Evolutionary conservation across 2,329 filamentous ascomycete species (phyloP), one percentile per base, ranked within the genome.

Genomic region (Fusarium subtropicale): DNA sequence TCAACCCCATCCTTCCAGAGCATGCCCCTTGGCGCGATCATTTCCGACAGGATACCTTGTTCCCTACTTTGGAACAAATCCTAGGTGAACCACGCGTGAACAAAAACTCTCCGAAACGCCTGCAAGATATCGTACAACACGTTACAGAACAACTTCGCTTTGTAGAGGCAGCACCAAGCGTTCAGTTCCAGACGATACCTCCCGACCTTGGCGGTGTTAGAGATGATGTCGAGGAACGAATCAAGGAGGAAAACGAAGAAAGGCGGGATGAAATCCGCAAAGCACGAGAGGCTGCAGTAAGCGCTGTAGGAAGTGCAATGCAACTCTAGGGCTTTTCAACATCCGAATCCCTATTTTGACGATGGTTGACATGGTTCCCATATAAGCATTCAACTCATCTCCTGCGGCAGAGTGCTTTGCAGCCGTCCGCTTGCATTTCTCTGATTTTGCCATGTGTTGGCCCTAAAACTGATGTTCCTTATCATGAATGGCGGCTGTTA

Each of bases 121-220:
- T 97, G 20, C 85, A 90, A 48, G 89, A 91, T 34, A 90, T 97
- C 44, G 86, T 97, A 6, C 86, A 91, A 76, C 90, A 92, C 62
- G 90, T 97, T 44, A 88, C 89, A 44, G 93, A 97, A 78, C 94
- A 98, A 80, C 80, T 99, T 69, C 87, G 92, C 28, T 97, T 97
- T 76, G 89, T 98, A 54, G 86, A 92, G 75, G 87, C 90, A 38
- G 93, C 93, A 10, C 96, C 96, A 1, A 97, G 93, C 74, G 93
- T 97, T 30, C 93, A 97, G 78, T 91, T 94, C 80, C 88, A 89
- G 71, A 86, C 89, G 45, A 92, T 97, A 55, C 93, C 93, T 12
- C 91, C 92, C 1, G 92, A 95, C 75, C 84, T 96, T 9, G 84
- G 86, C 20, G 88, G 85, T 42, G 84, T 92, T 13, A 83, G 91